phyloP scores from a whole-genome alignment of 2,329 filamentous ascomycete genomes.

The Blumeria hordei region DNA sequence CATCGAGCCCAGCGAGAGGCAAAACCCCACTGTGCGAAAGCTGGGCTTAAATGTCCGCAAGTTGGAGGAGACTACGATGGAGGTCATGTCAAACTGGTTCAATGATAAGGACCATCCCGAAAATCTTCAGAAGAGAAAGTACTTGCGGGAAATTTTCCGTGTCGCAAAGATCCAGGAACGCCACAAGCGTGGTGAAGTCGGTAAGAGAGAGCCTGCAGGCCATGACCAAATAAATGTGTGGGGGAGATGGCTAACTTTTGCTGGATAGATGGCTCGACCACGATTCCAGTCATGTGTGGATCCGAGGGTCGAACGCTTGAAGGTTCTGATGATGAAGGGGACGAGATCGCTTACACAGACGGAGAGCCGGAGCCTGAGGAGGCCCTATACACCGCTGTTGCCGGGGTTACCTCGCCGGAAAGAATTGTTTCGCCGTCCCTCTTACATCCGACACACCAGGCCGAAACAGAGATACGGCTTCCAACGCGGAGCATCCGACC shows the following conservation, averaged over 20 bases:
- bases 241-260: neutral
- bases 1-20: conserved; percentile 16
- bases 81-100: conserved; percentile 33
- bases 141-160: conserved; percentile 35
- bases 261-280: conserved; percentile 1
- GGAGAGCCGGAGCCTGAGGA: neutral
- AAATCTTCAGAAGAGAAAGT: conserved; percentile 29
- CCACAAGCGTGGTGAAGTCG: conserved; percentile 30
- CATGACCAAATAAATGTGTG: neutral
- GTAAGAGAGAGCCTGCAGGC: conserved; percentile 17
- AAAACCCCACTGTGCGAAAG: conserved; percentile 24
- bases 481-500: neutral
- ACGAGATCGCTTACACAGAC: neutral
- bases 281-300: conserved; percentile 2
- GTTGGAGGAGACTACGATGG: conserved; percentile 31
- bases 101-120: conserved; percentile 26
- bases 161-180: conserved; percentile 32
- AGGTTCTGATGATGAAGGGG: conserved; percentile 1
- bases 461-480: neutral
- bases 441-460: neutral
- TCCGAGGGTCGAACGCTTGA: neutral
- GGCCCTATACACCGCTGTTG: neutral
- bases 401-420: neutral
- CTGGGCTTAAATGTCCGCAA: conserved; percentile 23
- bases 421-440: neutral